Evolutionary conservation across 768 basidiomycete species (phyloP).

Genomic region (Hypsizygus marmoreus): DNA sequence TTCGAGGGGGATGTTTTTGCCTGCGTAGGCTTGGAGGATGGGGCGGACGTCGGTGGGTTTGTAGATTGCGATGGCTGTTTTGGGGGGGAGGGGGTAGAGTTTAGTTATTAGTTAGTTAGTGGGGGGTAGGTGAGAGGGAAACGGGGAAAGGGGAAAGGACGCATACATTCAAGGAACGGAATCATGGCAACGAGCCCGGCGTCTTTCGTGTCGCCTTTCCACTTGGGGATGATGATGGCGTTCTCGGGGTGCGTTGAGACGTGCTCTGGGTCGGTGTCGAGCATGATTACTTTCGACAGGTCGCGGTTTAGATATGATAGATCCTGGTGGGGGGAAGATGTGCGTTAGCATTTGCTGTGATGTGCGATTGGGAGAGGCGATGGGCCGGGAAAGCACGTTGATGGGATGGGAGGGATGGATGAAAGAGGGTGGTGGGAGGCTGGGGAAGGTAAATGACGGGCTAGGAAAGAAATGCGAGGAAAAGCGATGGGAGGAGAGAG

Average conservation of each 20-base stretch:
- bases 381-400: too few species aligned
- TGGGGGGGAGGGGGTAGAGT: neutral
- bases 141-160: conserved; percentile 17
- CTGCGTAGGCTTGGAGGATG: conserved; percentile 80
- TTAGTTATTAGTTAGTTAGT: neutral
- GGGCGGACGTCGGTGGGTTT: conserved; percentile 85
- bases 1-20: conserved; percentile 86
- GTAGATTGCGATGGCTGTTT: conserved; percentile 88
- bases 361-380: too few species aligned
- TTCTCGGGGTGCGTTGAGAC: conserved; percentile 84
- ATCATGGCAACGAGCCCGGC: conserved; percentile 88
- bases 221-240: conserved; percentile 78
- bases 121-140: conserved; percentile 3
- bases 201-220: conserved; percentile 76
- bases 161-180: conserved; percentile 90
- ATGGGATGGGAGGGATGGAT: too few species aligned
- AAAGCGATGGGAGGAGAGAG: neutral
- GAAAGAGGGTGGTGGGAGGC: too few species aligned
- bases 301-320: conserved; percentile 94
- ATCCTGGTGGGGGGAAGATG: conserved; percentile 50
- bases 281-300: conserved; percentile 81
- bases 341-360: neutral
- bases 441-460: too few species aligned
- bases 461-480: neutral
- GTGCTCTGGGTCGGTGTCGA: conserved; percentile 86